Evolutionary conservation across 2,329 filamentous ascomycete species (phyloP).

Genomic region (Aspergillus oerlinghausenensis): DNA sequence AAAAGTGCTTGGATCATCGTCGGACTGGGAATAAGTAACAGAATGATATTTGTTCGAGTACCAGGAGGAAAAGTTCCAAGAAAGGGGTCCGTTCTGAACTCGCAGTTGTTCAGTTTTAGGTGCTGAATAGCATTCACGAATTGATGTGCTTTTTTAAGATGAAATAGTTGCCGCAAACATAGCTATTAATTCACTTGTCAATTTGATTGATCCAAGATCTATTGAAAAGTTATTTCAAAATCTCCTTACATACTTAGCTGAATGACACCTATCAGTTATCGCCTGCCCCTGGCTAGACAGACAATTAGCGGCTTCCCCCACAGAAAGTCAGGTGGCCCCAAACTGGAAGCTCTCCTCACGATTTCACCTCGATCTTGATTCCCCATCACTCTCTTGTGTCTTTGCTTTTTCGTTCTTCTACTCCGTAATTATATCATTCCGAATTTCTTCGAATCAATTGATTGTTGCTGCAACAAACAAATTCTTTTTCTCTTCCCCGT

Average conservation of each 20-base stretch:
- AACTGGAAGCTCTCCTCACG: background rate
- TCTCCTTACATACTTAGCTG: background rate
- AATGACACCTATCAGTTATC: background rate
- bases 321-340: background rate
- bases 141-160: background rate
- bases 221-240: background rate
- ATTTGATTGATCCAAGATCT: background rate
- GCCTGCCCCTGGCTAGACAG: background rate
- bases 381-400: slow-evolving; percentile 2
- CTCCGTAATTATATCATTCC: slow-evolving; percentile 3
- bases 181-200: background rate
- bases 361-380: background rate
- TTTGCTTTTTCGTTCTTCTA: slow-evolving; percentile 9
- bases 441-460: background rate
- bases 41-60: slow-evolving; percentile 1
- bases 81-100: background rate
- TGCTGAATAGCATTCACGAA: slow-evolving; percentile 7
- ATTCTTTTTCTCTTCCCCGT: slow-evolving; percentile 5
- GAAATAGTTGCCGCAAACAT: background rate
- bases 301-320: background rate
- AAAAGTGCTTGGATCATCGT: slow-evolving; percentile 1
- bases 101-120: slow-evolving; percentile 1
- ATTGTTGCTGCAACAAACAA: background rate
- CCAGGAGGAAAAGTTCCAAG: background rate
- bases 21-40: background rate